Evolutionary conservation across 2,329 filamentous ascomycete genomes (phyloP), one percentile per base, ranked within the genome.

Genomic region (Drechmeria coniospora): DNA sequence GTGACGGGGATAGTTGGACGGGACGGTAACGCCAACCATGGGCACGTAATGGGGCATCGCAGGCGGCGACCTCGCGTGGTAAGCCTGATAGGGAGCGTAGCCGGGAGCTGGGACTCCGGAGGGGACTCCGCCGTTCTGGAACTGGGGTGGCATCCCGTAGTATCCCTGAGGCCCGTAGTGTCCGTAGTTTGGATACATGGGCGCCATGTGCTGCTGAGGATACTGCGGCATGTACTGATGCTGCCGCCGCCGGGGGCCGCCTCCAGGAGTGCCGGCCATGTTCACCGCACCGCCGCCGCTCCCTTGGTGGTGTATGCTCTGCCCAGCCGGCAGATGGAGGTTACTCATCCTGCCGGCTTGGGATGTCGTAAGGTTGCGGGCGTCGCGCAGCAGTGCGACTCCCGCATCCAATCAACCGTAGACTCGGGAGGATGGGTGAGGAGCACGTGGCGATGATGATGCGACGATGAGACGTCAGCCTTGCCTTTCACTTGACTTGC

Each of bases 271-370:
- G 25, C 45, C 40, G 31, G 40, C 36, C 47, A 51, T 54, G 41
- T 46, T 54, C 40, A 45, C 47, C 37, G 43, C 49, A 28, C 40
- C 35, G 36, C 46, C 46, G 36, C 43, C 46, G 34, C 43, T 59
- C 20, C 13, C 22, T 18, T 28, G 18, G 25, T 25, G 28, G 46
- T 59, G 63, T 58, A 69, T 64, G 53, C 63, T 63, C 57, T 74
- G 72, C 66, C 76, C 76, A 70, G 73, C 73, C 71, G 74, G 72
- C 73, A 78, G 72, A 76, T 77, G 73, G 67, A 63, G 67, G 57
- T 63, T 63, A 61, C 74, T 78, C 76, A 82, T 82, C 74, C 67
- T 80, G 69, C 70, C 73, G 71, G 68, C 68, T 58, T 69, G 65
- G 67, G 68, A 52, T 41, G 39, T 43, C 36, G 44, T 41, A 38